Base-by-base conservation (phyloP, 73 alveolate species). In the Paramecium primaurelia region DNA sequence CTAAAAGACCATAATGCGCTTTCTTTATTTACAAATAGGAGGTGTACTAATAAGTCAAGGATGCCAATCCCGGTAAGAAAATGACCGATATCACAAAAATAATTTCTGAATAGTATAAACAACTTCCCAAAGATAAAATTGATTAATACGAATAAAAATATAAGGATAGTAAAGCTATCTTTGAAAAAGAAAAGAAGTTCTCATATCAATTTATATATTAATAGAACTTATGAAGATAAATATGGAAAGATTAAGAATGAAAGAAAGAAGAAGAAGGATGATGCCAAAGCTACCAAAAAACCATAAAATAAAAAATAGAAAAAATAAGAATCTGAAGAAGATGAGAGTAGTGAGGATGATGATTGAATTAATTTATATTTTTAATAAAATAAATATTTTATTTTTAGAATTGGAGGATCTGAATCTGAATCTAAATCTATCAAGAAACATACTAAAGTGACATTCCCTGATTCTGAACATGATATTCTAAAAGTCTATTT, bases 21-120 rank as follows among this genome's bases (percentile, higher is more conserved):
- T 80, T 80, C 91, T 80, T 80, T 49, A 80, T 80, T 45, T 80
- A 80, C 91, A 80, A 80, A 80, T 49, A 80, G 58, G 91, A 80
- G 58, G 91, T 80, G 77, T 80, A 80, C 51, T 80, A 80, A 49
- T 28, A 42, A 28, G 71, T 80, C 30, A 80, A 80, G 73, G 91
- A 80, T 80, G 75, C 71, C 42, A 40, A 80, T 49, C 91, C 91
- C 6, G 91, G 91, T 34, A 80, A 80, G 91, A 80, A 80, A 47
- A 80, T 80, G 91, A 80, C 91, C 10, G 91, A 80, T n/a, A 80
- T 80, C 54, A 80, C 91, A 0, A 80, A 80, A 42, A 80, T 80
- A 45, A 80, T 80, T 20, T 80, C 91, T 26, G 91, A 80, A 80
- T 80, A 80, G 91, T 80, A 80, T 36, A 80, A 80, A 47, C 47